Evolutionary conservation across 2,329 filamentous ascomycete species (phyloP), one percentile per base, ranked within the genome.

Genomic region (Paecilomyces sp.): DNA sequence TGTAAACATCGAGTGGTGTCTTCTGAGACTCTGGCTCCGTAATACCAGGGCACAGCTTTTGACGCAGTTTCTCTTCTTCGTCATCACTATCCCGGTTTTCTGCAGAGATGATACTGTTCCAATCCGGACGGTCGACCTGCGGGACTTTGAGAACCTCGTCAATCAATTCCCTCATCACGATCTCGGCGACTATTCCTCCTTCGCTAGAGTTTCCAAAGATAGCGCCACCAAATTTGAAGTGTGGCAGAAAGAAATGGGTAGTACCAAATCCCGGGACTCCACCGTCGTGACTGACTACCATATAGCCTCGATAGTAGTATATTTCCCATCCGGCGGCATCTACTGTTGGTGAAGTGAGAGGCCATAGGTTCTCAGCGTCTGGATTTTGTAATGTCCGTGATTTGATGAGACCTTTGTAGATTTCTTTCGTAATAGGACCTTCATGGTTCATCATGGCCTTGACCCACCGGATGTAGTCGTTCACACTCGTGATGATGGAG

Each of bases 401-500:
- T 13, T 57, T 61, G 18, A 63, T 59, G 15, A 71, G 63, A 2
- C 64, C 65, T 50, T 69, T 54, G 50, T 69, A 67, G 24, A 70
- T 41, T 3, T 61, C 59, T 15, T 64, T 52, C 4, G 59, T 66
- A 30, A 74, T 64, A 6, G 68, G 71, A 0, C 47, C 58, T 57
- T 69, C 62, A 9, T 65, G 67, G 34, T 69, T 51, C 55, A 75
- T 63, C 54, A 75, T 61, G 1, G 68, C 67, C 56, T 66, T 64
- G 6, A 74, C 62, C 50, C 60, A 75, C 56, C 64, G 66, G 52
- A 68, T 65, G 50, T 69, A 72, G 60, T 75, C 73, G 50, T 64
- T 66, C n/a, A 63, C 67, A 41, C 67, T 69, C 7, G 67, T 70
- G 36, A 78, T 71, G 22, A 81, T 72, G n/a, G 71, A 73, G 0